Conservation (phyloP, 2,329 filamentous ascomycete genomes). For the Venturia asperata region DNA sequence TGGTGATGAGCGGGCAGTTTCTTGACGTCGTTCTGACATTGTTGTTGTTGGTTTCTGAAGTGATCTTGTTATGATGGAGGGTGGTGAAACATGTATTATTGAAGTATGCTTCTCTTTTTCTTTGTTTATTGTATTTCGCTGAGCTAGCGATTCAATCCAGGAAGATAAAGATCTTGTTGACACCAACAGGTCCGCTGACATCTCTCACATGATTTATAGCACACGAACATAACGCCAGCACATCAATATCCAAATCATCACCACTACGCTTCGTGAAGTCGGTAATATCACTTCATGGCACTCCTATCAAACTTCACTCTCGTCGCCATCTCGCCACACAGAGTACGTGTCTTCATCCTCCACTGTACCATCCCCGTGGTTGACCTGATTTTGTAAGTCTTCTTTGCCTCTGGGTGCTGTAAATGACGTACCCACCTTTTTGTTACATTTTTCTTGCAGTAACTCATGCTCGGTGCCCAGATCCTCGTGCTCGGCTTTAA, state of each 20-base stretch:
- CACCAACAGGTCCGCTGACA: neutral
- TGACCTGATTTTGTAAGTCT: neutral
- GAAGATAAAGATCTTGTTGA: neutral
- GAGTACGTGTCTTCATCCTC: neutral
- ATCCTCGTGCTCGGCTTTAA: neutral
- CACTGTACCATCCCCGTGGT: neutral
- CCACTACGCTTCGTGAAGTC: neutral
- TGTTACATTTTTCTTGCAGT: neutral
- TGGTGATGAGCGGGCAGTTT: neutral
- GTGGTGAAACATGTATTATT: neutral
- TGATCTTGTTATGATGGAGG: neutral
- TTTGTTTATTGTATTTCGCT: neutral
- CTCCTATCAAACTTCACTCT: neutral
- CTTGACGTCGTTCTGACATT: neutral
- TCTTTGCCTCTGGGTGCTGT: too few relatives aligned
- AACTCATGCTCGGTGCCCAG: neutral
- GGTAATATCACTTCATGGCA: neutral
- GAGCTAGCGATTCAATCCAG: neutral
- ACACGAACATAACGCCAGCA: slow-evolving; percentile 1
- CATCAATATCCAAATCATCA: neutral
- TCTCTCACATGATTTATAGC: neutral
- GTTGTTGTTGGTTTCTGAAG: neutral
- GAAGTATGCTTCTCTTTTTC: neutral
- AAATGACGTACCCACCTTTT: neutral
- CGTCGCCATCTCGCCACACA: neutral